Conservation (phyloP, 176 grass and related monocot species). For the Juncus inflexus region DNA sequence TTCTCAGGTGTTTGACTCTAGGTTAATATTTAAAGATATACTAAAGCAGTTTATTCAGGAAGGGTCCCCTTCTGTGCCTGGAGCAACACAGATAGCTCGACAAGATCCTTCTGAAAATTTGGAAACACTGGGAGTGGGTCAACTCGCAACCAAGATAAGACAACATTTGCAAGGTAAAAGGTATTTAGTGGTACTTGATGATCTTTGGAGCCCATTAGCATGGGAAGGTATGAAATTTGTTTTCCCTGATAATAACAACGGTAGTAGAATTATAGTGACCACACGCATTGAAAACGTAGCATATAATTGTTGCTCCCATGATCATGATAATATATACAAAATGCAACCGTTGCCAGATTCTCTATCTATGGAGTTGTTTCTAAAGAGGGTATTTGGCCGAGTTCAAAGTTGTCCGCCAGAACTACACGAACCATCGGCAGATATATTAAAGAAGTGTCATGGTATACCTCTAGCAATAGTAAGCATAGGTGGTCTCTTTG, state of each 20-base stretch:
- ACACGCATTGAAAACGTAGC: background rate
- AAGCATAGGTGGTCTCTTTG: conserved; percentile 27
- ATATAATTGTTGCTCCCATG: background rate
- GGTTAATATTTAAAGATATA: conserved; percentile 25
- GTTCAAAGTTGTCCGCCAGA: background rate
- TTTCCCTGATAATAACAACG: conserved; percentile 10
- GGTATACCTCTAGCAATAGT: conserved; percentile 38
- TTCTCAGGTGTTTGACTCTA: conserved; percentile 38
- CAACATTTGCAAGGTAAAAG: background rate
- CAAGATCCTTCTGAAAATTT: conserved; percentile 21
- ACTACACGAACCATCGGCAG: background rate
- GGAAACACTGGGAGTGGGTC: conserved; percentile 23
- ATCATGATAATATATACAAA: background rate
- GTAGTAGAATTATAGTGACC: conserved; percentile 24
- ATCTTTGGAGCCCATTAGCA: background rate
- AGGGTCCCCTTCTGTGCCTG: background rate
- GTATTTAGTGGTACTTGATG: conserved; percentile 32
- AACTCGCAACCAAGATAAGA: conserved; percentile 24
- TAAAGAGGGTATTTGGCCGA: conserved; percentile 4
- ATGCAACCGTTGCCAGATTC: background rate
- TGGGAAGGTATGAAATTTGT: conserved; percentile 11
- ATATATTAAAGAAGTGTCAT: conserved; percentile 24
- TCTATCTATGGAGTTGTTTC: conserved; percentile 4
- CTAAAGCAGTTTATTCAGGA: conserved; percentile 26
- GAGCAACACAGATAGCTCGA: background rate